Evolutionary conservation across 768 basidiomycete genomes (phyloP).

Genomic region (Boletus coccyginus): DNA sequence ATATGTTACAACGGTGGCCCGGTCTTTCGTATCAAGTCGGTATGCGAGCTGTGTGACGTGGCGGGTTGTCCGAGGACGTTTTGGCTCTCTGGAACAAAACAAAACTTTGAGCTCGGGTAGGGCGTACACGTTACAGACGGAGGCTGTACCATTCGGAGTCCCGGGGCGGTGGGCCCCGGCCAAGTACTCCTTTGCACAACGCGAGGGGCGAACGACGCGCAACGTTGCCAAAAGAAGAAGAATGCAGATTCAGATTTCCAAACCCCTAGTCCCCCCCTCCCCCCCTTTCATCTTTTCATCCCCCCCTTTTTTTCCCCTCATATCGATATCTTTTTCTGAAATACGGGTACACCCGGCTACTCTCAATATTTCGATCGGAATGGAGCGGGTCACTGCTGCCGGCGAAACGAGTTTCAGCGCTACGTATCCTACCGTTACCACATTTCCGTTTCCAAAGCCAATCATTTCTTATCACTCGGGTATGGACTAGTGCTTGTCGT

Average conservation of each 20-base stretch:
- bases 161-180: neutral
- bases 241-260: neutral
- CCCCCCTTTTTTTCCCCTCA: neutral
- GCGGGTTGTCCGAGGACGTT: constrained; percentile 1
- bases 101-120: constrained; percentile 13
- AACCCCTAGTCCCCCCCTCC: neutral
- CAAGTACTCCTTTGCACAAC: no score
- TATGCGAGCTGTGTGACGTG: constrained; percentile 19
- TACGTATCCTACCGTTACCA: neutral
- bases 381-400: neutral
- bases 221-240: neutral
- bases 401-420: constrained; percentile 1
- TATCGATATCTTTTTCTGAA: neutral
- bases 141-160: neutral
- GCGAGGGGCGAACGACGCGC: no score
- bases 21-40: constrained; percentile 13
- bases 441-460: neutral
- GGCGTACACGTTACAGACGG: neutral
- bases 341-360: neutral
- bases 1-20: neutral
- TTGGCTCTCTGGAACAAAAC: neutral
- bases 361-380: neutral
- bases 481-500: neutral
- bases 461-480: neutral
- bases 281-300: neutral